Conservation (phyloP, 192 early-diverging fungal genomes). For the Coemansia sp. region DNA sequence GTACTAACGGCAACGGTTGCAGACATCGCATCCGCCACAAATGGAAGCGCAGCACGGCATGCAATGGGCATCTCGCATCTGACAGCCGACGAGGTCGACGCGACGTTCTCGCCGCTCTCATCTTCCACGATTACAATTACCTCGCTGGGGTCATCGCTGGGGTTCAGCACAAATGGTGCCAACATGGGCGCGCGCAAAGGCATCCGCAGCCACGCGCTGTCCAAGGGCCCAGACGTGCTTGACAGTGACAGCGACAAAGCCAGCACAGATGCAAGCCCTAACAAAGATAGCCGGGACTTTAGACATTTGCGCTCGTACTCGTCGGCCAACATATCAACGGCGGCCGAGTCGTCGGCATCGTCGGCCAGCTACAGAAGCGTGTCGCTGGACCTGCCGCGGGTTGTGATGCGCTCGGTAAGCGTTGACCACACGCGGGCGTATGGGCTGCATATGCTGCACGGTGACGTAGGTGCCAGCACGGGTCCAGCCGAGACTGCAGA, state of each 20-base stretch:
- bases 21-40: conserved; percentile 8
- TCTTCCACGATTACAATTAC: conserved; percentile 51
- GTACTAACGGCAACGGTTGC: neutral
- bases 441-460: conserved; percentile 21
- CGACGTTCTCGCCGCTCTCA: conserved; percentile 47
- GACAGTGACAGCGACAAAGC: neutral
- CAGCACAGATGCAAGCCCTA: neutral
- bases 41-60: conserved; percentile 3
- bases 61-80: conserved; percentile 11
- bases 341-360: conserved; percentile 16
- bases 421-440: conserved; percentile 40
- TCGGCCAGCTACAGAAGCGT: conserved; percentile 19
- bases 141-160: conserved; percentile 39
- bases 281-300: neutral
- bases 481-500: neutral
- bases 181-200: conserved; percentile 2
- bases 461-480: neutral
- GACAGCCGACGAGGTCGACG: conserved; percentile 23
- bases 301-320: conserved; percentile 5
- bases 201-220: neutral
- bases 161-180: conserved; percentile 5
- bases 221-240: conserved; percentile 6
- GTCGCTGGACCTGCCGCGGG: conserved; percentile 16
- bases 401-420: conserved; percentile 45
- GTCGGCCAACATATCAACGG: conserved; percentile 30